A percentile compares a stretch with the other conserved stretches of the same genome.
Conservation (phyloP, 1,284 basidiomycete genomes). For the Ganoderma multipileum region DNA sequence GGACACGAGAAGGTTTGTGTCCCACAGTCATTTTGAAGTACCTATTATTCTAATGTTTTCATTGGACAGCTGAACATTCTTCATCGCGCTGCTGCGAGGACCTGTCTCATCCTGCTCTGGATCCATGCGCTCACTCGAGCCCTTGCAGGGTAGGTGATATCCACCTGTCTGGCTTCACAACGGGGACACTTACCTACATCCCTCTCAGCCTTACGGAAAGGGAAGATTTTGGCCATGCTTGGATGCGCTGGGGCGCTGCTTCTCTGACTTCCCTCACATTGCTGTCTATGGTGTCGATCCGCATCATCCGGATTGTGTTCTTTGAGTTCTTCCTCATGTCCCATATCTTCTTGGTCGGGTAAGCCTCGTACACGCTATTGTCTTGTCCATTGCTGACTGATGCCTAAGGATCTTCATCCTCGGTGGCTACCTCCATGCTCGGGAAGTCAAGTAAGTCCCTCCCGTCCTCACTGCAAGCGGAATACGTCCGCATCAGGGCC, state of each 20-base stretch:
- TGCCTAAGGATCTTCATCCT: constrained; percentile 42
- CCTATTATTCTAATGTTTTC: neutral
- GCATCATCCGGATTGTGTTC: constrained; percentile 46
- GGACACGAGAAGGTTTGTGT: constrained; percentile 49
- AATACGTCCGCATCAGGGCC: neutral
- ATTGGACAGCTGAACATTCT: constrained; percentile 41
- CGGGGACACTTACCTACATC: neutral
- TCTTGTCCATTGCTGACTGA: constrained; percentile 8
- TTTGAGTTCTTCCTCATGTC: constrained; percentile 57
- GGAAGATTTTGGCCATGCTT: constrained; percentile 40
- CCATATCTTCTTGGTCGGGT: constrained; percentile 52
- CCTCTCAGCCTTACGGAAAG: constrained; percentile 36
- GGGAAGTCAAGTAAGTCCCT: constrained; percentile 37
- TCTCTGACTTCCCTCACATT: constrained; percentile 48
- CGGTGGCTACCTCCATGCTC: constrained; percentile 42
- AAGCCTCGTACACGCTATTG: constrained; percentile 18
- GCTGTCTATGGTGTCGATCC: constrained; percentile 47
- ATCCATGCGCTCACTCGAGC: constrained; percentile 41
- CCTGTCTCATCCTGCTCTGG: constrained; percentile 45
- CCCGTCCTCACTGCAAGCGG: neutral
- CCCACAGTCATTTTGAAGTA: neutral
- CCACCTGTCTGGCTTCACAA: neutral
- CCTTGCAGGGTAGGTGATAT: constrained; percentile 32
- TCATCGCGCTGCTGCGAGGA: constrained; percentile 45
- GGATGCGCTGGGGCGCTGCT: constrained; percentile 47